A percentile compares a stretch with the other conserved stretches of the same genome.
These are phyloP conservation scores for Castanospermum australe DNA, from an alignment of 306 rosid species.

Conservation along the genomic window DNA sequence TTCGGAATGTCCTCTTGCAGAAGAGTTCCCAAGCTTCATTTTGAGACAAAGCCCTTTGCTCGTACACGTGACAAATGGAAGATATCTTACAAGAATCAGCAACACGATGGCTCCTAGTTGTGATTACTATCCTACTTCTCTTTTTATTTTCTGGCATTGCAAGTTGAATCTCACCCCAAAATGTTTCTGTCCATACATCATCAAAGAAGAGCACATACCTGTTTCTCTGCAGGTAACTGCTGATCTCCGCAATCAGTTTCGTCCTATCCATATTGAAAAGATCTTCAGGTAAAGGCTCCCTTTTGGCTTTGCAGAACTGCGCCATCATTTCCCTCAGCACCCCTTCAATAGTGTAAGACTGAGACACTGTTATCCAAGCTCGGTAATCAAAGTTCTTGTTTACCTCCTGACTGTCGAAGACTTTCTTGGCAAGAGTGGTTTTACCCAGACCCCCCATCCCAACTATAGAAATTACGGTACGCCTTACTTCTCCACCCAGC, in stretches of 20 bases:
- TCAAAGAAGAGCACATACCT: background rate
- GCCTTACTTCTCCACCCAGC: background rate
- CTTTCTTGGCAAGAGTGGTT: background rate
- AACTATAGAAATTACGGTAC: background rate
- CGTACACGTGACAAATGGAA: background rate
- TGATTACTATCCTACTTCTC: background rate
- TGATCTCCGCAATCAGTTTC: background rate
- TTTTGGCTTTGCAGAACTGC: background rate
- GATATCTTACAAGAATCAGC: background rate
- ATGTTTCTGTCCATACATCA: background rate
- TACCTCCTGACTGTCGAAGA: background rate
- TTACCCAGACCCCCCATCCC: conserved; percentile 19
- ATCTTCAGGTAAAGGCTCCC: background rate
- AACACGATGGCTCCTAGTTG: background rate
- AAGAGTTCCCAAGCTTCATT: background rate
- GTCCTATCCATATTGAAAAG: background rate
- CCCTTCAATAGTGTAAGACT: background rate
- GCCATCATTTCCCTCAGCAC: background rate
- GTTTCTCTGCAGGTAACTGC: background rate
- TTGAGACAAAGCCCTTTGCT: background rate
- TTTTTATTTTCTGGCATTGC: background rate
- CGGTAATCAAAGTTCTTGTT: background rate
- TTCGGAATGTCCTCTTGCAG: background rate
- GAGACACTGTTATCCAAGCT: background rate
- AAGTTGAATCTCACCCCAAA: background rate